phyloP scores from a whole-genome alignment of 2,329 filamentous ascomycete species.

The Lachnellula occidentalis region DNA sequence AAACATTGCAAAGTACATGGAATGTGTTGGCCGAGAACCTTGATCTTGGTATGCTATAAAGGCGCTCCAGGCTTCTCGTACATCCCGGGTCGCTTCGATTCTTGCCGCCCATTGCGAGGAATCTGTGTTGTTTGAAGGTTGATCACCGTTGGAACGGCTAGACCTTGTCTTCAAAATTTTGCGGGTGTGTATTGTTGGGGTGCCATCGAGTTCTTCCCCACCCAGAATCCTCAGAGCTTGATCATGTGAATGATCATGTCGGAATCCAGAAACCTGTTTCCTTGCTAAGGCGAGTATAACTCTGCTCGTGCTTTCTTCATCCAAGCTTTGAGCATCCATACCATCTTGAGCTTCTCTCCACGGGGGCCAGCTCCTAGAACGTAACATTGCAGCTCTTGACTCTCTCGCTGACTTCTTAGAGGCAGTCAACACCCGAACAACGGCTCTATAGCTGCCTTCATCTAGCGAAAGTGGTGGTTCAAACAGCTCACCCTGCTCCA shows the following conservation, averaged over 20 bases:
- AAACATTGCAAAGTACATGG: slow-evolving; percentile 57
- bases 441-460: slow-evolving; percentile 46
- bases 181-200: slow-evolving; percentile 53
- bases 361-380: slow-evolving; percentile 54
- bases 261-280: slow-evolving; percentile 53
- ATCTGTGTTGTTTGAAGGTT: neutral
- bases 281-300: slow-evolving; percentile 47
- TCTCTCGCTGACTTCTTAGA: slow-evolving; percentile 49
- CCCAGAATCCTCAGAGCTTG: slow-evolving; percentile 46
- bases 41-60: slow-evolving; percentile 31
- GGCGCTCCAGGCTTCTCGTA: slow-evolving; percentile 54
- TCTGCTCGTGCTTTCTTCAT: slow-evolving; percentile 49
- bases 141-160: no score
- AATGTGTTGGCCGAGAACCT: slow-evolving; percentile 33
- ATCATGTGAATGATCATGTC: slow-evolving; percentile 39
- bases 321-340: slow-evolving; percentile 49
- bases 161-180: slow-evolving; percentile 25
- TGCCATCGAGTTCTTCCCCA: slow-evolving; percentile 44
- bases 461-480: slow-evolving; percentile 46
- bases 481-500: slow-evolving; percentile 46
- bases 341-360: slow-evolving; percentile 53
- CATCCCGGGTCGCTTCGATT: slow-evolving; percentile 54
- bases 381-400: slow-evolving; percentile 41
- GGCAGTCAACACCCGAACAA: slow-evolving; percentile 48
- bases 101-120: slow-evolving; percentile 46